phyloP scores from a whole-genome alignment of 495 filamentous ascomycete genomes.

The Xylaria intraflava region DNA sequence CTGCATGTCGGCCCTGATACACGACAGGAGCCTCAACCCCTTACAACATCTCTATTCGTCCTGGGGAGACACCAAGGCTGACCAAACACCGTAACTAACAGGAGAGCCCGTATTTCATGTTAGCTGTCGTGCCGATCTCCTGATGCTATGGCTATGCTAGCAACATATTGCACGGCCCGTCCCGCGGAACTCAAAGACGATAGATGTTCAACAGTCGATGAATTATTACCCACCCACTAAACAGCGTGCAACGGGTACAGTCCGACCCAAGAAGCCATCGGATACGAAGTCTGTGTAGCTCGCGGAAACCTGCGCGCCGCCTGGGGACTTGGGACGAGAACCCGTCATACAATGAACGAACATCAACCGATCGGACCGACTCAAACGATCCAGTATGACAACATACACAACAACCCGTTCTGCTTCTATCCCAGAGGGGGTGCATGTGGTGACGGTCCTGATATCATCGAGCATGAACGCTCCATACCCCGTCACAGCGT shows the following conservation, averaged over 20 bases:
- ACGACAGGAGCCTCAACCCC: slow-evolving; percentile 43
- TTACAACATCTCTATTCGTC: slow-evolving; percentile 34
- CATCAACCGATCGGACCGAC: slow-evolving; percentile 6
- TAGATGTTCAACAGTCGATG: background rate
- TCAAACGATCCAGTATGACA: background rate
- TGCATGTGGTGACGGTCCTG: background rate
- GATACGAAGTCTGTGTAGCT: background rate
- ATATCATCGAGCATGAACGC: too few species aligned
- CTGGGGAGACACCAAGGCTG: slow-evolving; percentile 43
- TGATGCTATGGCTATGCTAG: background rate
- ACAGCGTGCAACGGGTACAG: background rate
- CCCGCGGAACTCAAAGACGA: background rate
- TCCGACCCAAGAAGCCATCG: background rate
- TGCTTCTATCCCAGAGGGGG: background rate
- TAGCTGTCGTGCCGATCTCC: background rate
- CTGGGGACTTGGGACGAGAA: background rate
- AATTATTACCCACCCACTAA: background rate
- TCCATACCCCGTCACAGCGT: too few species aligned
- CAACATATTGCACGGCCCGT: background rate
- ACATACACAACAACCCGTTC: background rate
- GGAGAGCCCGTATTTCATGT: slow-evolving; percentile 27
- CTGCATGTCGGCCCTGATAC: slow-evolving; percentile 36
- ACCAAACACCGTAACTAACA: slow-evolving; percentile 42
- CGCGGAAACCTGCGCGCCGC: background rate
- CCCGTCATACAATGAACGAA: background rate